Percentiles rank a stretch among this genome's conserved stretches.
phyloP scores from a whole-genome alignment of 805 yeast species.

The Myxozyma melibiosi region DNA sequence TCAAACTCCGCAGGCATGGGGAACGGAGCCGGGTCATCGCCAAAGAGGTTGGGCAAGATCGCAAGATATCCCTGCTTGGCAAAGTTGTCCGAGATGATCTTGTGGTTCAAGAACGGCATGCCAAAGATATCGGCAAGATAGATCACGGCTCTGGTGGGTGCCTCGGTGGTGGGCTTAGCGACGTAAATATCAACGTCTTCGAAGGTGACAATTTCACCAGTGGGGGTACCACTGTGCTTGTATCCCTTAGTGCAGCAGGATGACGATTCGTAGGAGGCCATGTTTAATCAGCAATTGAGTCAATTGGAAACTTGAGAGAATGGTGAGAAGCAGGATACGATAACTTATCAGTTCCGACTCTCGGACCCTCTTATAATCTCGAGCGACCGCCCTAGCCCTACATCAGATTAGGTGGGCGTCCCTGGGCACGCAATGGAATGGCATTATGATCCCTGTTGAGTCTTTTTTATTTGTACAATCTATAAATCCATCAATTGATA shows the following conservation, averaged over 20 bases:
- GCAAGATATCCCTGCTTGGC: constrained; percentile 59
- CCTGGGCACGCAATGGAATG: too few relatives aligned
- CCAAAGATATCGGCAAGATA: constrained; percentile 68
- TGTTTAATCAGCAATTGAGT: constrained; percentile 12
- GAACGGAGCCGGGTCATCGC: constrained; percentile 49
- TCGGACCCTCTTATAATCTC: too few relatives aligned
- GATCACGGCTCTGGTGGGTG: constrained; percentile 52
- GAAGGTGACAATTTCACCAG: constrained; percentile 10
- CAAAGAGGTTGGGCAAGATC: constrained; percentile 64
- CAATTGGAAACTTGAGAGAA: too few relatives aligned
- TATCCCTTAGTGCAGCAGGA: constrained; percentile 42
- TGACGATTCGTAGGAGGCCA: constrained; percentile 43
- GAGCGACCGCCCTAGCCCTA: too few relatives aligned
- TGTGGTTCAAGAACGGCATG: constrained; percentile 52
- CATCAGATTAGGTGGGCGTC: too few relatives aligned
- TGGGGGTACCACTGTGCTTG: constrained; percentile 30
- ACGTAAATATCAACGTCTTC: constrained; percentile 44
- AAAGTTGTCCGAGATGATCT: constrained; percentile 47
- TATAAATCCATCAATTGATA: too few relatives aligned
- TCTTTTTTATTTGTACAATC: too few relatives aligned
- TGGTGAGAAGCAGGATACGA: too few relatives aligned
- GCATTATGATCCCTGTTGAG: too few relatives aligned
- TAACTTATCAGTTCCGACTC: too few relatives aligned
- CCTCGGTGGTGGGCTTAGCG: constrained; percentile 42
- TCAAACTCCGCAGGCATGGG: constrained; percentile 23